A percentile compares a stretch with the other conserved stretches of the same genome.
Conservation (phyloP, 1,284 basidiomycete genomes). For the Ustilago nuda region DNA sequence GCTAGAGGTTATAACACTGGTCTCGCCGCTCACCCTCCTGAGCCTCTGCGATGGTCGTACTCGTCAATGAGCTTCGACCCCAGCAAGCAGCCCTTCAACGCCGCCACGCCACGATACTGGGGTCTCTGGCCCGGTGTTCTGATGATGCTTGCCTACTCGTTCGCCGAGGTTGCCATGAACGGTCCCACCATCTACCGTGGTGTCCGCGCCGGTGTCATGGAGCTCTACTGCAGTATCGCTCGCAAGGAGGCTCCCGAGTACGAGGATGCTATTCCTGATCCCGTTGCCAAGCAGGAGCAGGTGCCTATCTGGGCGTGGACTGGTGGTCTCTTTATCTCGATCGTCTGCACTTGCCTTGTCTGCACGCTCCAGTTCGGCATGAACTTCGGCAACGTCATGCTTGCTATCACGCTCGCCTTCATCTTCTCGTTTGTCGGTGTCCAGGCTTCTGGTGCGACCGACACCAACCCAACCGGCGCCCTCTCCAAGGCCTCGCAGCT, state of each 20-base stretch:
- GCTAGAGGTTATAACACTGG: conserved; percentile 39
- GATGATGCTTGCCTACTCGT: conserved; percentile 70
- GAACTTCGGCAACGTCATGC: conserved; percentile 70
- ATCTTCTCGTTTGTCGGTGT: conserved; percentile 79
- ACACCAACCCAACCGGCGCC: conserved; percentile 60
- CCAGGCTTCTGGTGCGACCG: conserved; percentile 70
- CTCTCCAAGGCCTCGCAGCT: conserved; percentile 64
- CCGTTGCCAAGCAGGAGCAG: conserved; percentile 71
- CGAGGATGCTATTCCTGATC: conserved; percentile 53
- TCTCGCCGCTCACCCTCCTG: conserved; percentile 13
- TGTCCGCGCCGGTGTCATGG: conserved; percentile 54
- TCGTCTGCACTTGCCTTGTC: conserved; percentile 74
- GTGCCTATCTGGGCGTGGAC: conserved; percentile 76
- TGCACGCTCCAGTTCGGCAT: conserved; percentile 62
- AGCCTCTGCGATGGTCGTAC: conserved; percentile 48
- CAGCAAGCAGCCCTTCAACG: conserved; percentile 47
- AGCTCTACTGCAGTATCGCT: conserved; percentile 39
- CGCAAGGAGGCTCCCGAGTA: conserved; percentile 35
- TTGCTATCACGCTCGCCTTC: conserved; percentile 73
- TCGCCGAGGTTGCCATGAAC: conserved; percentile 67
- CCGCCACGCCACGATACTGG: conserved; percentile 78
- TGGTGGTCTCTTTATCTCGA: conserved; percentile 72
- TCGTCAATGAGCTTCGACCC: conserved; percentile 52
- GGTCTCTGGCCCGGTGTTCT: conserved; percentile 77
- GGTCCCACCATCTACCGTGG: conserved; percentile 64